These are phyloP conservation scores for Diddensiella transvaalensis DNA, from an alignment of 805 yeast genomes.

Conservation along the genomic window DNA sequence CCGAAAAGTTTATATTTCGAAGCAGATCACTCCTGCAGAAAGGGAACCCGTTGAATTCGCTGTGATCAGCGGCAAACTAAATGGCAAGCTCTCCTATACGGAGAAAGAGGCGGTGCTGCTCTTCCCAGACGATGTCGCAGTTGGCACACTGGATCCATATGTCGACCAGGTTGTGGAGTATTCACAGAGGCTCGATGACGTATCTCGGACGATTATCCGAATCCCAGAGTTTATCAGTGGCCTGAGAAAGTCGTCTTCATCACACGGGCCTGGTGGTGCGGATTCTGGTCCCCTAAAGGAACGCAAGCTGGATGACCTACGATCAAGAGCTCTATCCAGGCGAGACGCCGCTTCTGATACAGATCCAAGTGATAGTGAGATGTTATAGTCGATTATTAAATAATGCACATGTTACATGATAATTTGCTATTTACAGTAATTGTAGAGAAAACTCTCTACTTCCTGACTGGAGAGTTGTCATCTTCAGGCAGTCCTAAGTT, in stretches of 20 bases:
- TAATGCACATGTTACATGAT: too few species aligned
- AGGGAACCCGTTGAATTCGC: neutral
- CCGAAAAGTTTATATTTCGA: neutral
- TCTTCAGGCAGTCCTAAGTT: conserved; percentile 61
- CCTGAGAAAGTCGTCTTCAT: neutral
- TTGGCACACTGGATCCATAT: neutral
- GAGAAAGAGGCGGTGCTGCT: neutral
- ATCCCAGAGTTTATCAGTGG: neutral
- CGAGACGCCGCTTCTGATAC: neutral
- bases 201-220: neutral
- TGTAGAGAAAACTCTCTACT: too few species aligned
- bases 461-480: too few species aligned
- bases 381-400: neutral
- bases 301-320: neutral
- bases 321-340: neutral
- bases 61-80: neutral
- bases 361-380: neutral
- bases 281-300: neutral
- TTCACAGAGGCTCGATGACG: neutral
- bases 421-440: too few species aligned
- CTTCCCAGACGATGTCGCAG: neutral
- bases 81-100: neutral
- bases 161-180: neutral
- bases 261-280: too few species aligned
- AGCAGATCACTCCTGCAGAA: neutral